Conservation (phyloP, 78 protist species). For the Dictyostelium firmibasis region DNA sequence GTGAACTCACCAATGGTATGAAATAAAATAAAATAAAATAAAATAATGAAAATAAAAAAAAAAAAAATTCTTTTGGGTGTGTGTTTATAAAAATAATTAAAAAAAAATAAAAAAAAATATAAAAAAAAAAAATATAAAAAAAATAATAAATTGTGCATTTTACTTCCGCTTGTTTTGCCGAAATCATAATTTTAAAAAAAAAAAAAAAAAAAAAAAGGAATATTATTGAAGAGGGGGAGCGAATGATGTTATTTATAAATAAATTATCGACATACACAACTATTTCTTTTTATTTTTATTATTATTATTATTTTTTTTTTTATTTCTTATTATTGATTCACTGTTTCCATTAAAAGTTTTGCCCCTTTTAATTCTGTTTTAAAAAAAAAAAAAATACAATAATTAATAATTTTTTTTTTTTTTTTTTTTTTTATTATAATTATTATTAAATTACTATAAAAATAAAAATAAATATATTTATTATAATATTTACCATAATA, state of each 20-base stretch:
- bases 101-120: neutral
- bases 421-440: no score
- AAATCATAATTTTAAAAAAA: neutral
- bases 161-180: neutral
- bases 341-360: slow-evolving; percentile 40
- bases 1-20: neutral
- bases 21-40: neutral
- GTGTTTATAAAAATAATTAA: neutral
- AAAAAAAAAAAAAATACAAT: neutral
- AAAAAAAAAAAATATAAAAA: neutral
- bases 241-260: neutral
- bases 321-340: neutral
- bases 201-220: neutral
- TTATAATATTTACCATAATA: slow-evolving; percentile 48
- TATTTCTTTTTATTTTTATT: neutral
- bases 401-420: neutral
- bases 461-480: neutral
- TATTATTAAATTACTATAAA: neutral
- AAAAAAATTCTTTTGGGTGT: neutral
- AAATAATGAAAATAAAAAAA: neutral
- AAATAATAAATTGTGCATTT: neutral
- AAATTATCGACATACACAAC: neutral
- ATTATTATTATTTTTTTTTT: neutral
- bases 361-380: slow-evolving; percentile 55
- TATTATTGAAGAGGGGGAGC: neutral